Evolutionary conservation across 352 stramenopile species (phyloP), one percentile per base, ranked within the genome.

Genomic region (Elongisporangium anandrum): DNA sequence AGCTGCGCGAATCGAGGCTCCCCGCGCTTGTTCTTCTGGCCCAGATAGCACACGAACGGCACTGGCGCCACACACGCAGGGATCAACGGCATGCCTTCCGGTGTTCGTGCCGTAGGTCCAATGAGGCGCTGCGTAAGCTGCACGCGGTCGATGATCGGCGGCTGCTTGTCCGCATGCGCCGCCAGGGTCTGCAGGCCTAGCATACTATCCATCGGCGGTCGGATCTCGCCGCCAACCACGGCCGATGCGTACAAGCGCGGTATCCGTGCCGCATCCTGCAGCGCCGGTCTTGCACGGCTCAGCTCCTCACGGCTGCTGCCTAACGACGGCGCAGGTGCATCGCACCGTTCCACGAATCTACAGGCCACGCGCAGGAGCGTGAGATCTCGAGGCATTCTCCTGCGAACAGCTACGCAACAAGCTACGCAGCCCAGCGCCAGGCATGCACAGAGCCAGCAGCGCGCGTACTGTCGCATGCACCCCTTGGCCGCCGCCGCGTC

Each of bases 41-140:
- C 69, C 17, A 75, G 59, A 21, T 75, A 70, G 8, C 65, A 53
- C 16, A 75, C 61, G 8, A 83, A 75, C 17, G 64, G 66, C 39
- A 51, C 49, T 6, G 63, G 49, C 16, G 48, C n/a, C 45, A 49
- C 45, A 60, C 39, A 22, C 24, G 24, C 45, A 16, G 55, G 24
- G 24, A 24, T 45, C 10, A 21, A 3, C 20, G 22, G 10, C 8
- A 20, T 16, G 45, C 20, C 24, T 56, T 45, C 20, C 13, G 57
- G 20, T 10, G 57, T 64, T 19, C 51, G 47, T 4, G 52, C 24
- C 20, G 61, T 49, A 9, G 71, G 60, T 21, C 69, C 61, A 7
- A 55, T 51, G 17, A 47, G 41, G 5, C 61, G 61, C 38, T 55
- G 52, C 13, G 12, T 4, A 45, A 72, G 41, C 52, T 72, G 54